Evolutionary conservation across 2,329 filamentous ascomycete genomes (phyloP).

Genomic region (Diaporthe citrichinensis): DNA sequence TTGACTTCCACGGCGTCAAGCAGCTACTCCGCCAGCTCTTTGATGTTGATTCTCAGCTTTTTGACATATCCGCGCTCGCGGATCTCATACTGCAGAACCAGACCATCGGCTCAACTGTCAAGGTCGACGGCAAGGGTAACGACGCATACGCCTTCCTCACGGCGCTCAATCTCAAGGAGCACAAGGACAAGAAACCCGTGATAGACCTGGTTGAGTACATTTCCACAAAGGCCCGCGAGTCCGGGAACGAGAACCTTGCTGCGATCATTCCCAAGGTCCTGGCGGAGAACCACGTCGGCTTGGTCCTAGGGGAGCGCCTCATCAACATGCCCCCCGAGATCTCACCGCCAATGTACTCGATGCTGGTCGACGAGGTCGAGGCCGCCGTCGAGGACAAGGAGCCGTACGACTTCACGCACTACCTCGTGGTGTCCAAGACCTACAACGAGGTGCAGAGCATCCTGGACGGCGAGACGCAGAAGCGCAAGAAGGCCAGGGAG

Average conservation of each 20-base stretch:
- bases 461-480: conserved; percentile 78
- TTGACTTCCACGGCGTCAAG: conserved; percentile 97
- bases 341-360: conserved; percentile 92
- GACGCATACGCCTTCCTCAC: conserved; percentile 96
- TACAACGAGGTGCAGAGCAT: conserved; percentile 90
- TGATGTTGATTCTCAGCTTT: conserved; percentile 86
- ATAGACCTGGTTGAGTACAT: conserved; percentile 82
- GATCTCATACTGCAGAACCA: conserved; percentile 91
- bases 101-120: conserved; percentile 92
- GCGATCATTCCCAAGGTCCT: conserved; percentile 72
- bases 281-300: conserved; percentile 76
- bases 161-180: conserved; percentile 84
- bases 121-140: conserved; percentile 93
- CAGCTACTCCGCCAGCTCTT: conserved; percentile 91
- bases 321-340: conserved; percentile 98
- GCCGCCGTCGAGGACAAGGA: conserved; percentile 92
- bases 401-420: conserved; percentile 94
- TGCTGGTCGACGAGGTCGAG: conserved; percentile 92
- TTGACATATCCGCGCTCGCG: conserved; percentile 88
- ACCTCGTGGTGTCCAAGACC: conserved; percentile 91
- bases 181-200: conserved; percentile 81
- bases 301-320: conserved; percentile 91
- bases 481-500: conserved; percentile 74
- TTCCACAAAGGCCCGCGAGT: conserved; percentile 66
- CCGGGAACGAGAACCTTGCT: conserved; percentile 67